A percentile compares a stretch with the other conserved stretches of the same genome.
These are phyloP conservation scores for Brasilioporus rufonigricans DNA, from an alignment of 768 basidiomycete genomes.

Conservation along the genomic window DNA sequence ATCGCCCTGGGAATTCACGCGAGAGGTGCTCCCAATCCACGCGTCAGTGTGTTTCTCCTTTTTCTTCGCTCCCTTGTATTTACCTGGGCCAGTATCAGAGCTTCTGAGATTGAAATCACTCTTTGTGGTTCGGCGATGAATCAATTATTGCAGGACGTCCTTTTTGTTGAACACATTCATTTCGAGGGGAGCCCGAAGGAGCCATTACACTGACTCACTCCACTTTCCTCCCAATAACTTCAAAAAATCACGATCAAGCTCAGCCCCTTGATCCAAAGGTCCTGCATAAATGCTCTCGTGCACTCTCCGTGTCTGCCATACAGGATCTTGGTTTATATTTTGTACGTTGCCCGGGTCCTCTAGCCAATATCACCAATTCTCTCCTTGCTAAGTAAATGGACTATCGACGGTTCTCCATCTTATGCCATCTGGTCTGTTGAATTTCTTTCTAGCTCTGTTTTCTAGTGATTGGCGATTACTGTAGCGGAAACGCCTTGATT, in stretches of 20 bases:
- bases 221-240: constrained; percentile 20
- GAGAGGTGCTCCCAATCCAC: no score
- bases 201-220: constrained; percentile 10
- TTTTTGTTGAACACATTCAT: constrained; percentile 20
- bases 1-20: constrained; percentile 21
- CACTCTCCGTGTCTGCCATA: constrained; percentile 3
- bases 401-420: no score
- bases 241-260: constrained; percentile 20
- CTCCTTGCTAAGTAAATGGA: no score
- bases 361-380: no score
- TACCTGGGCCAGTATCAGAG: constrained; percentile 19
- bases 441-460: no score
- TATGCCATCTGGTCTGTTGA: no score
- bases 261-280: constrained; percentile 23
- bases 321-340: no score
- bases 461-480: no score
- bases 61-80: constrained; percentile 21
- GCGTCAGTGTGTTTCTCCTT: no score
- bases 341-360: no score
- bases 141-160: constrained; percentile 17
- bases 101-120: constrained; percentile 9
- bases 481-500: no score
- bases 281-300: constrained; percentile 24
- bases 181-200: constrained; percentile 17
- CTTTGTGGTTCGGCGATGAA: constrained; percentile 13